Percentiles rank a stretch among this genome's conserved stretches.
Evolutionary conservation across 371 early-diverging fungal genomes (phyloP).

Genomic region (Massospora cicadina): DNA sequence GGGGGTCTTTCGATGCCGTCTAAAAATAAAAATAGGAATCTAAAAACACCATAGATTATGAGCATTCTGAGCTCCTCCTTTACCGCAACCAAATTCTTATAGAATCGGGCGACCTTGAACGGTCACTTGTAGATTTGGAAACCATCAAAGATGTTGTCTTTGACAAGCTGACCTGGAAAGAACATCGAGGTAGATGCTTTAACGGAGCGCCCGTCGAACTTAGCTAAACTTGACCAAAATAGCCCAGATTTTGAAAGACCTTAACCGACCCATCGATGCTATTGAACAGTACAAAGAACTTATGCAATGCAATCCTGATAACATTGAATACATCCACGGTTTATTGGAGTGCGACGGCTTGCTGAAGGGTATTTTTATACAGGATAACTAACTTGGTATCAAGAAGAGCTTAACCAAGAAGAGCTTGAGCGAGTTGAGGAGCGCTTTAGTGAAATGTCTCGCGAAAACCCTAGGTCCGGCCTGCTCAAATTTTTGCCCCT

Average conservation of each 20-base stretch:
- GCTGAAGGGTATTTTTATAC: conserved; percentile 8
- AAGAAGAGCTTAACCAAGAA: conserved; percentile 17
- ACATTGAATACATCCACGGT: conserved; percentile 42
- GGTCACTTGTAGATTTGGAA: conserved; percentile 56
- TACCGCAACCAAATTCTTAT: conserved; percentile 61
- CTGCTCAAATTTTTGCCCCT: conserved; percentile 56
- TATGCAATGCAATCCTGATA: conserved; percentile 66
- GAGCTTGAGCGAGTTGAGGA: conserved; percentile 19
- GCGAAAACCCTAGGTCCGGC: conserved; percentile 66
- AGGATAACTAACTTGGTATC: not conserved
- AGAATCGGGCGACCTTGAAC: conserved; percentile 53
- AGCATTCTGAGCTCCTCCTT: conserved; percentile 57
- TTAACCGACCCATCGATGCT: conserved; percentile 48
- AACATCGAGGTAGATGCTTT: conserved; percentile 29
- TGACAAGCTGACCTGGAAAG: conserved; percentile 49
- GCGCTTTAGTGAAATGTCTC: conserved; percentile 37
- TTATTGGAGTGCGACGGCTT: conserved; percentile 32
- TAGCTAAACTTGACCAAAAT: not conserved
- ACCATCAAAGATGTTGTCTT: conserved; percentile 45
- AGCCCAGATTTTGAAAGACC: conserved; percentile 35
- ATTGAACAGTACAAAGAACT: conserved; percentile 51
- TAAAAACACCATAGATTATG: conserved; percentile 25
- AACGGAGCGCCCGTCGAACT: not conserved
- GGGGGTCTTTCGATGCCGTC: not conserved
- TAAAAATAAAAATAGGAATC: not conserved